These are phyloP conservation scores for Albatrellus sp. DNA, from an alignment of 1,284 basidiomycete species.

Conservation along the genomic window DNA sequence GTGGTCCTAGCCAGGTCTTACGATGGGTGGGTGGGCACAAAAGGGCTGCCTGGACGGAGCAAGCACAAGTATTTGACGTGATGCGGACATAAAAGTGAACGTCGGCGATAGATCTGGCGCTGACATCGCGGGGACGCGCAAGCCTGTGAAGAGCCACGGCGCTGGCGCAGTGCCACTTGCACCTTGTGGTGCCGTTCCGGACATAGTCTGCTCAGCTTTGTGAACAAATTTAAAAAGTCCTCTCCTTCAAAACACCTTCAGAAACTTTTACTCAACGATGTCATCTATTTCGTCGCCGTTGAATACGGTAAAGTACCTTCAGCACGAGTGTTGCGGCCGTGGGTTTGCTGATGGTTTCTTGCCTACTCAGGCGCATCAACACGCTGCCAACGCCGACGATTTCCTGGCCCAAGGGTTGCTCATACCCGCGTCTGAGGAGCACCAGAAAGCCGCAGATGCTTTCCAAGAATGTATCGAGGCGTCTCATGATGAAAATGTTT, in stretches of 20 bases:
- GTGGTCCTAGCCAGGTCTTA: too few species aligned
- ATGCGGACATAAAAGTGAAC: not conserved
- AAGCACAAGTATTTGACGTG: too few species aligned
- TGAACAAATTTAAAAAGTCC: not conserved
- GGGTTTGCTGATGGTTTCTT: not conserved
- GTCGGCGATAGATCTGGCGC: not conserved
- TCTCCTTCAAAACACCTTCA: slow-evolving; percentile 1
- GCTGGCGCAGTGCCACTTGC: too few species aligned
- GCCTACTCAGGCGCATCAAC: slow-evolving; percentile 56
- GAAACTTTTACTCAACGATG: slow-evolving; percentile 11
- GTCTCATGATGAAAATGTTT: slow-evolving; percentile 59
- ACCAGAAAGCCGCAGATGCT: slow-evolving; percentile 57
- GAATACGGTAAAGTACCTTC: slow-evolving; percentile 18
- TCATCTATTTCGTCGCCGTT: slow-evolving; percentile 20
- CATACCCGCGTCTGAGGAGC: slow-evolving; percentile 52
- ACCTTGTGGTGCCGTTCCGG: too few species aligned
- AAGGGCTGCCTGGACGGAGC: too few species aligned
- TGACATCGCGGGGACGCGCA: not conserved
- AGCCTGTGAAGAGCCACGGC: not conserved
- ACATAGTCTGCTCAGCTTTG: too few species aligned
- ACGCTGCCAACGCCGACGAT: slow-evolving; percentile 69
- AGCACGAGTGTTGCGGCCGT: not conserved
- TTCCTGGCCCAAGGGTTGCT: slow-evolving; percentile 47
- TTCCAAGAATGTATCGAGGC: slow-evolving; percentile 59
- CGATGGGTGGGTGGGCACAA: too few species aligned